Evolutionary conservation across 2,329 filamentous ascomycete genomes (phyloP).

Genomic region (Polychaeton citri): DNA sequence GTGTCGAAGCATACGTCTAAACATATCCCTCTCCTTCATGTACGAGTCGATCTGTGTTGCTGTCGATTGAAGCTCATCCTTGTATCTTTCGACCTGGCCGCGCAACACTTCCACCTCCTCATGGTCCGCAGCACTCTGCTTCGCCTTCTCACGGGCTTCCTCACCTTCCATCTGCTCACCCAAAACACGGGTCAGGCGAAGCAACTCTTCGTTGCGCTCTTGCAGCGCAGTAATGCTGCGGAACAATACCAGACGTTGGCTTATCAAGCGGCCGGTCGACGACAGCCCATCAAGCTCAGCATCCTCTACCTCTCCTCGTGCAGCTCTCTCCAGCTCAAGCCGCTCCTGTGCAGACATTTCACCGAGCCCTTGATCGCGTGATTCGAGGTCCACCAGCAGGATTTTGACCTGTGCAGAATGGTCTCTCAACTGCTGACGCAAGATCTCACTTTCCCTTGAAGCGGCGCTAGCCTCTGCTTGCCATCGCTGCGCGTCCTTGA

Average conservation of each 20-base stretch:
- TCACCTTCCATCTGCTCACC: conserved; percentile 85
- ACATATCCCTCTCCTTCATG: conserved; percentile 92
- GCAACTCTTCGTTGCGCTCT: conserved; percentile 71
- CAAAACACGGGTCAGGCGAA: conserved; percentile 70
- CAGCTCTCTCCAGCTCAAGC: conserved; percentile 62
- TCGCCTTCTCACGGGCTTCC: conserved; percentile 54
- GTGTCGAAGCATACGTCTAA: conserved; percentile 83
- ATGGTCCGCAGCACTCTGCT: conserved; percentile 40
- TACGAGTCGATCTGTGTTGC: conserved; percentile 80
- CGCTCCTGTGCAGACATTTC: conserved; percentile 59
- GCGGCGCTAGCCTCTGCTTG: conserved; percentile 56
- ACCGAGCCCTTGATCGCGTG: conserved; percentile 64
- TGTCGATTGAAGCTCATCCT: conserved; percentile 74
- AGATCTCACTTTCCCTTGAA: conserved; percentile 56
- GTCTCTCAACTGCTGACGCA: conserved; percentile 78
- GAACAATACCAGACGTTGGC: conserved; percentile 78
- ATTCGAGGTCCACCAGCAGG: conserved; percentile 73
- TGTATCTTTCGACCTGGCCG: conserved; percentile 60
- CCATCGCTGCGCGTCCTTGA: conserved; percentile 65
- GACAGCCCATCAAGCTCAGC: conserved; percentile 56
- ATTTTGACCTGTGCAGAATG: conserved; percentile 83
- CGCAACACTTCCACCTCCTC: conserved; percentile 59
- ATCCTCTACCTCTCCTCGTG: conserved; percentile 60
- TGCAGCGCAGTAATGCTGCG: conserved; percentile 74
- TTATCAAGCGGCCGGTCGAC: conserved; percentile 79